Percentiles rank a stretch among this genome's conserved stretches.
These are phyloP conservation scores for Rutstroemia sydowiana DNA, from an alignment of 2,329 filamentous ascomycete genomes.

Conservation along the genomic window DNA sequence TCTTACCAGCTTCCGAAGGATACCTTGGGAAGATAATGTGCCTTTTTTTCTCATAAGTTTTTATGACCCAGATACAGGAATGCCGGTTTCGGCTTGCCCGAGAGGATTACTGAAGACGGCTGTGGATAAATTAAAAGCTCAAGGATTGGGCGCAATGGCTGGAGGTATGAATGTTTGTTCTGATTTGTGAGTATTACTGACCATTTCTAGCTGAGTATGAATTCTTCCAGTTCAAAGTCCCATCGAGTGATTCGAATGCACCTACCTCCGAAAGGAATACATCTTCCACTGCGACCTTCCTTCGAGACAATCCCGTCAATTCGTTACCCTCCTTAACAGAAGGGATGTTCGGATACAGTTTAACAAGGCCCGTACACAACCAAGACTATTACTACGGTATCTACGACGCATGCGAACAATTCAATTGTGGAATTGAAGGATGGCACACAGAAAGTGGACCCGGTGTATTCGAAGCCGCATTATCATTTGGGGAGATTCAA, in stretches of 20 bases:
- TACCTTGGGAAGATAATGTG: conserved; percentile 84
- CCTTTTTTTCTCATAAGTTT: conserved; percentile 84
- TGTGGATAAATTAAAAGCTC: conserved; percentile 56
- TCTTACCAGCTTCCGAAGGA: conserved; percentile 67
- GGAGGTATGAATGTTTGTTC: conserved; percentile 55
- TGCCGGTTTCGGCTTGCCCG: conserved; percentile 70
- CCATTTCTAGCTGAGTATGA: conserved; percentile 71
- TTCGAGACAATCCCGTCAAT: conserved; percentile 64
- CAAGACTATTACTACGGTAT: conserved; percentile 88
- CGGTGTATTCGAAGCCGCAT: conserved; percentile 89
- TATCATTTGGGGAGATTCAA: conserved; percentile 81
- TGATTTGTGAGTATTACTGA: conserved; percentile 8
- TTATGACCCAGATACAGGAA: conserved; percentile 67
- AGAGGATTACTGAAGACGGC: conserved; percentile 65
- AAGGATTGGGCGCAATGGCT: conserved; percentile 78
- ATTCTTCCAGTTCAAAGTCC: conserved; percentile 83
- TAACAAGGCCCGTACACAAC: conserved; percentile 81
- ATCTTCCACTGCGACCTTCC: conserved; percentile 65
- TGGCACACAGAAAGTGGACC: conserved; percentile 96
- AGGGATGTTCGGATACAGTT: conserved; percentile 92
- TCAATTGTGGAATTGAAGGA: conserved; percentile 77
- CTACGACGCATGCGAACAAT: conserved; percentile 71
- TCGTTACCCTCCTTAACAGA: conserved; percentile 76
- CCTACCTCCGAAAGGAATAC: conserved; percentile 48
- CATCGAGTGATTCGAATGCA: conserved; percentile 37